Base-by-base conservation (phyloP, 495 filamentous ascomycete genomes). In the Hypoxylon perforatum region DNA sequence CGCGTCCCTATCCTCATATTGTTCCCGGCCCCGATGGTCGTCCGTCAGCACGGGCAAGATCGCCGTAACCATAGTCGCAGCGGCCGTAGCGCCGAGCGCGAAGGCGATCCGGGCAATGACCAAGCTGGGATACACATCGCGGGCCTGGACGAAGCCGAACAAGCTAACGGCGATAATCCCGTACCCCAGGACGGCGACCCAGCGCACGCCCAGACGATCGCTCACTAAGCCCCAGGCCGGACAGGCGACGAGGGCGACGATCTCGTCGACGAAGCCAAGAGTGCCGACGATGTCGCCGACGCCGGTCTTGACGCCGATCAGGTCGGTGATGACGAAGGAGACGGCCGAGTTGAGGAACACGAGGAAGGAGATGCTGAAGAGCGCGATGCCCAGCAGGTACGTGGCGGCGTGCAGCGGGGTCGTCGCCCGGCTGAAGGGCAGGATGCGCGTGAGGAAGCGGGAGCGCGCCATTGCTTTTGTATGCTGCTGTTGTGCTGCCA, bases 51-150 rank as follows among this genome's bases (percentile, higher is more conserved):
- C 89, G 1, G 95, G 96, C 15, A 98, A 82, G 22, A 96, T 91
- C 0, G 95, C 95, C 4, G 96, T 97, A 25, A 99, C 95, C 95
- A 99, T 99, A 1, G 96, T 98, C 22, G 93, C 84, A 8, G 92
- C 90, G 11, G 95, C 96, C 12, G 94, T 91, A 3, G 91, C 95
- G 10, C 95, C 95, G 11, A 97, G 55, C 63, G 92, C 94, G 78
- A 99, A 99, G 35, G 95, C 79, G 36, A 97, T 81, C 62, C 95
- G 83, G 19, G 90, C 94, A 28, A 98, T 80, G 38, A 99, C 79
- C 67, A 99, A 82, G 73, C 96, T 89, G 23, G 95, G 94, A 74
- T 97, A 97, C 1, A 97, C 86, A 79, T 94, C 92, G 58, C 83
- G 83, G 23, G 92, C 89, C 80, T 94, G 91, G 49, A 97, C 93